These are phyloP conservation scores for Trichoderma harzianum DNA, from an alignment of 2,329 filamentous ascomycete species.

Conservation along the genomic window DNA sequence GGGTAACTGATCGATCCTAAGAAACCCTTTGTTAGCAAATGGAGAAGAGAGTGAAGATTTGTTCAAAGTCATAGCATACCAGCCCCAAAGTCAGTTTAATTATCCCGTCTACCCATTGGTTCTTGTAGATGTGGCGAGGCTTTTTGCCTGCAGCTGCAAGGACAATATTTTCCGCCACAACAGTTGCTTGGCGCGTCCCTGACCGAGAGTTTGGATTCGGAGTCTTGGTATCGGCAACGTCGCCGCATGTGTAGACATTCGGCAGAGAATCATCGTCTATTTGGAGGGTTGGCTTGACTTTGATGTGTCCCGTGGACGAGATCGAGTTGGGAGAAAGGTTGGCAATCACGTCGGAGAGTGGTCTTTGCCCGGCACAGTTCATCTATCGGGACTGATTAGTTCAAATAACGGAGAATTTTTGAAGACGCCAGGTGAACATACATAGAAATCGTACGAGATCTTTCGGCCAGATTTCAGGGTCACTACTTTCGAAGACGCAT, in stretches of 20 bases:
- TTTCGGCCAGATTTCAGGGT: constrained; percentile 43
- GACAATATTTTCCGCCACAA: constrained; percentile 55
- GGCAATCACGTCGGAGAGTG: constrained; percentile 49
- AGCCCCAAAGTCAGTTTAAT: constrained; percentile 55
- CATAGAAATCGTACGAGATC: constrained; percentile 49
- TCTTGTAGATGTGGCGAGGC: constrained; percentile 39
- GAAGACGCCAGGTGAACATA: constrained; percentile 27
- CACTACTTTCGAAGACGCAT: constrained; percentile 37
- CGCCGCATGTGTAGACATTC: constrained; percentile 61
- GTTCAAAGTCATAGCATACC: constrained; percentile 32
- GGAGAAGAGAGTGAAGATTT: no score
- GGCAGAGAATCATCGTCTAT: constrained; percentile 45
- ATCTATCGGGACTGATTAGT: constrained; percentile 38
- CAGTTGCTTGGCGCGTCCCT: constrained; percentile 49
- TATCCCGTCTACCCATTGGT: constrained; percentile 45
- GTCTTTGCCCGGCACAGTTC: constrained; percentile 57
- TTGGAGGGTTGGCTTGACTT: constrained; percentile 55
- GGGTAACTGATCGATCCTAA: constrained; percentile 44
- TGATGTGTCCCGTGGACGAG: constrained; percentile 47
- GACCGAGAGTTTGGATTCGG: constrained; percentile 52
- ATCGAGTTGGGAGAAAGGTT: constrained; percentile 42
- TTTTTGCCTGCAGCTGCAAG: constrained; percentile 40
- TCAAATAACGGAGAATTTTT: background rate
- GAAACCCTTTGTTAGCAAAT: background rate
- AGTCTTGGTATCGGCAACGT: constrained; percentile 53